Base-by-base conservation (phyloP, 257 asterid species). In the Petrea volubilis region DNA sequence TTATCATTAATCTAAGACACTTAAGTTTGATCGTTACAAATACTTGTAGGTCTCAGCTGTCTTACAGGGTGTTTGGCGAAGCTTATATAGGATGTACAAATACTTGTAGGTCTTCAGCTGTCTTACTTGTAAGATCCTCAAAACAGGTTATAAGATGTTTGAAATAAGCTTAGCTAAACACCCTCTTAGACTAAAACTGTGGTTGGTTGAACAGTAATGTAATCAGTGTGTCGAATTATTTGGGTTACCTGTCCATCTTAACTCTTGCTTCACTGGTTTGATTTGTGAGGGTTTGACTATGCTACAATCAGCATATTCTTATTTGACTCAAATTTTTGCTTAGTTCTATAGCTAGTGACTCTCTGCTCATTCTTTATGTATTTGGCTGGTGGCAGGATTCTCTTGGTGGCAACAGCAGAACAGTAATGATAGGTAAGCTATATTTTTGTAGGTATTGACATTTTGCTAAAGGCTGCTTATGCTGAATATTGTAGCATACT, bases 381-480 rank as follows among this genome's bases (percentile, higher is more conserved):
- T 67, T 68, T 70, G 66, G 24, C 17, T 60, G 27, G 60, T 79
- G 69, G 68, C 85, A 87, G 91, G 94, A 87, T 81, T 87, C 94
- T 46, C 91, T 87, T 74, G 94, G 94, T 23, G 94, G 94, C 59
- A 87, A 87, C 79, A 87, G 91, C 81, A 86, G 87, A 75, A 87
- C 94, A 14, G 84, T 87, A 77, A 87, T 87, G 94, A 85, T 87
- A 78, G 94, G 94, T 87, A 83, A 18, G 51, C 56, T 74, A 21
- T 59, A 20, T 34, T 3, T 27, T 7, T 7, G 15, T 53, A 21
- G 24, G 62, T 44, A 34, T n/a, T 7, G 60, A 50, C 67, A 68
- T 5, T 21, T 40, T 41, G 7, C 23, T 46, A 28, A 21, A 20
- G 59, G 46, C 60, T 7, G 13, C 21, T 5, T 59, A 57, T 70